A percentile compares a stretch with the other conserved stretches of the same genome.
phyloP scores from a whole-genome alignment of 352 stramenopile species.

The Globisporangium emineosum region DNA sequence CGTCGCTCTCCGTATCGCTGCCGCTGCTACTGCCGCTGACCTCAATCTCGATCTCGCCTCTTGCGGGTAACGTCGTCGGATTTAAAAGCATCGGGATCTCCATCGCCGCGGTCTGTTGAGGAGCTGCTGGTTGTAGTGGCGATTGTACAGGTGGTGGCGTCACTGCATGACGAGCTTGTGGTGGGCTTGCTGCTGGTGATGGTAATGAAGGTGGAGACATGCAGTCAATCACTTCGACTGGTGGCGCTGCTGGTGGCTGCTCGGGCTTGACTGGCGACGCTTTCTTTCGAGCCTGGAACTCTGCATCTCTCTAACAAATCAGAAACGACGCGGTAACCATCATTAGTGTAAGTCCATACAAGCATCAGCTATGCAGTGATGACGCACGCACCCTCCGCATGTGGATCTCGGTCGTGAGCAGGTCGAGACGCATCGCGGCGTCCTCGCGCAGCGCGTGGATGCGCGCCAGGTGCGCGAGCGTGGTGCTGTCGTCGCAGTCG shows the following conservation, averaged over 20 bases:
- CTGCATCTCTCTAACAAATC: constrained; percentile 2
- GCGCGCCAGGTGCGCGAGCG: constrained; percentile 8
- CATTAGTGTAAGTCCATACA: background rate
- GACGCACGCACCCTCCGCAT: constrained; percentile 3
- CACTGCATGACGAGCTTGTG: background rate
- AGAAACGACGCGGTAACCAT: background rate
- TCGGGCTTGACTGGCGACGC: constrained; percentile 1
- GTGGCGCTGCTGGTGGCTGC: background rate
- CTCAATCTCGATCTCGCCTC: constrained; percentile 11
- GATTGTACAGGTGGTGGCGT: background rate
- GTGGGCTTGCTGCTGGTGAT: background rate
- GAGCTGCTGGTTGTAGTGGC: background rate
- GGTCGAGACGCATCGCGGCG: constrained; percentile 4
- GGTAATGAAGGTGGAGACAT: constrained; percentile 4
- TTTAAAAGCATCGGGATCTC: background rate
- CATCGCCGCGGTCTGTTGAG: background rate
- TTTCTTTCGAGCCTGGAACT: background rate
- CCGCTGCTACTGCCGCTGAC: constrained; percentile 1
- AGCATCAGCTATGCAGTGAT: background rate
- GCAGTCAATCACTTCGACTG: constrained; percentile 1
- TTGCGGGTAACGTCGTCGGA: background rate
- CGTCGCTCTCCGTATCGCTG: constrained; percentile 10
- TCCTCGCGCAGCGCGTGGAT: constrained; percentile 15
- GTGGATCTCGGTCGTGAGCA: constrained; percentile 10
- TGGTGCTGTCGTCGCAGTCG: constrained; percentile 12